A percentile compares a stretch with the other conserved stretches of the same genome.
These are phyloP conservation scores for Mycena capillaripes DNA, from an alignment of 768 basidiomycete species.

Conservation along the genomic window DNA sequence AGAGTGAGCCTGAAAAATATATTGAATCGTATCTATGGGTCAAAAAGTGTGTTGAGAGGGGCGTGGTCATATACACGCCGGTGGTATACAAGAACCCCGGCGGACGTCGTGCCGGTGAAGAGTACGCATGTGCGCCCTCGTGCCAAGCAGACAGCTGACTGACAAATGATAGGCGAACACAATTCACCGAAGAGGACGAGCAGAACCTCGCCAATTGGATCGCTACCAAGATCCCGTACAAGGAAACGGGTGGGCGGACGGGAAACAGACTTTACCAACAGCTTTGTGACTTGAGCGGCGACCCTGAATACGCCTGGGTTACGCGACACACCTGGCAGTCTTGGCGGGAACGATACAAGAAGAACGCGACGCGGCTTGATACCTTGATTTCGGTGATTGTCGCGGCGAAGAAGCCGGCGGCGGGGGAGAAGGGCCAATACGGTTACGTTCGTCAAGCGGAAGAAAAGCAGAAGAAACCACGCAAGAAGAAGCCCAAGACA, in stretches of 20 bases:
- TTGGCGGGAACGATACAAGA: slow-evolving; percentile 92
- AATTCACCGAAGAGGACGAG: slow-evolving; percentile 85
- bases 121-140: slow-evolving; percentile 59
- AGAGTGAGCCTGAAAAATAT: slow-evolving; percentile 78
- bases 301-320: slow-evolving; percentile 86
- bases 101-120: slow-evolving; percentile 84
- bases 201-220: slow-evolving; percentile 83
- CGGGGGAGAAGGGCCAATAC: slow-evolving; percentile 86
- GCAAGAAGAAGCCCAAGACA: slow-evolving; percentile 61
- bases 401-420: slow-evolving; percentile 74
- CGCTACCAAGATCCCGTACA: slow-evolving; percentile 86
- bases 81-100: slow-evolving; percentile 89
- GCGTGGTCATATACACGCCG: slow-evolving; percentile 76
- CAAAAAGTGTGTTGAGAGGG: slow-evolving; percentile 84
- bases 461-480: slow-evolving; percentile 71
- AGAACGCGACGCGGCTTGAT: slow-evolving; percentile 80
- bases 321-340: slow-evolving; percentile 90
- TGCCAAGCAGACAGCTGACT: slow-evolving; percentile 1
- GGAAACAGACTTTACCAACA: slow-evolving; percentile 90
- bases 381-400: slow-evolving; percentile 74
- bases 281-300: slow-evolving; percentile 74
- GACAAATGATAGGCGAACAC: slow-evolving; percentile 69
- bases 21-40: slow-evolving; percentile 89
- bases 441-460: slow-evolving; percentile 85
- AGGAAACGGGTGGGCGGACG: slow-evolving; percentile 84